Percentiles rank a stretch among this genome's conserved stretches.
Evolutionary conservation across 768 basidiomycete genomes (phyloP).

Genomic region (Mycena venus): DNA sequence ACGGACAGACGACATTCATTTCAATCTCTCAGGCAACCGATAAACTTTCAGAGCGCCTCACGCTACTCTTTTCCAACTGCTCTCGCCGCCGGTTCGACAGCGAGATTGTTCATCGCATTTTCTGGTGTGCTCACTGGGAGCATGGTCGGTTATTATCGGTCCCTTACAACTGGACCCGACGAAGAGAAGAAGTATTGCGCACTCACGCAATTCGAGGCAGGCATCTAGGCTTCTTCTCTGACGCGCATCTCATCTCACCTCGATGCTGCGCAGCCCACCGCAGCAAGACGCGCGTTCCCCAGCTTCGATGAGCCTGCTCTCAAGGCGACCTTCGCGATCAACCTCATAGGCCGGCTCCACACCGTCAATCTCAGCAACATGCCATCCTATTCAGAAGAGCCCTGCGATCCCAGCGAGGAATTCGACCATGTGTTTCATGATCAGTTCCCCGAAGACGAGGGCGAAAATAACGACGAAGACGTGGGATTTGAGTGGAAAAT

Average conservation of each 20-base stretch:
- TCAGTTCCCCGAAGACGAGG: slow-evolving; percentile 40
- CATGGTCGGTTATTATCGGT: slow-evolving; percentile 29
- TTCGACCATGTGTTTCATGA: slow-evolving; percentile 46
- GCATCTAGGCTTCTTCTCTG: slow-evolving; percentile 20
- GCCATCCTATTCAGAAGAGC: slow-evolving; percentile 61
- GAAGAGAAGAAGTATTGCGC: slow-evolving; percentile 28
- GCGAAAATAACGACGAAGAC: slow-evolving; percentile 35
- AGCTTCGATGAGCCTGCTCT: slow-evolving; percentile 83
- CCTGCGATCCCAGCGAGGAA: slow-evolving; percentile 39
- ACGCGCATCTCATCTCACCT: slow-evolving; percentile 11
- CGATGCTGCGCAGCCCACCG: slow-evolving; percentile 13
- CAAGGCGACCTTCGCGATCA: slow-evolving; percentile 74
- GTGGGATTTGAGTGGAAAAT: slow-evolving; percentile 64
- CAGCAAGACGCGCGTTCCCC: slow-evolving; percentile 46
- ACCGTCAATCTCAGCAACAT: slow-evolving; percentile 78
- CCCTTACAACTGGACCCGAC: slow-evolving; percentile 20
- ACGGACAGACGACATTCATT: slow-evolving; percentile 5
- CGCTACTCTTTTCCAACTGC: slow-evolving; percentile 10
- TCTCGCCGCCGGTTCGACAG: not conserved
- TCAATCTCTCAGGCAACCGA: slow-evolving; percentile 13
- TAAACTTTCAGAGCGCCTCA: slow-evolving; percentile 20
- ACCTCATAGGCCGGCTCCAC: slow-evolving; percentile 68
- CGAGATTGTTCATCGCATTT: slow-evolving; percentile 14
- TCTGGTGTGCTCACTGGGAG: slow-evolving; percentile 13
- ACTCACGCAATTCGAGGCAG: slow-evolving; percentile 29